Base-by-base conservation (phyloP, 352 stramenopile species). In the Albugo laibachii region DNA sequence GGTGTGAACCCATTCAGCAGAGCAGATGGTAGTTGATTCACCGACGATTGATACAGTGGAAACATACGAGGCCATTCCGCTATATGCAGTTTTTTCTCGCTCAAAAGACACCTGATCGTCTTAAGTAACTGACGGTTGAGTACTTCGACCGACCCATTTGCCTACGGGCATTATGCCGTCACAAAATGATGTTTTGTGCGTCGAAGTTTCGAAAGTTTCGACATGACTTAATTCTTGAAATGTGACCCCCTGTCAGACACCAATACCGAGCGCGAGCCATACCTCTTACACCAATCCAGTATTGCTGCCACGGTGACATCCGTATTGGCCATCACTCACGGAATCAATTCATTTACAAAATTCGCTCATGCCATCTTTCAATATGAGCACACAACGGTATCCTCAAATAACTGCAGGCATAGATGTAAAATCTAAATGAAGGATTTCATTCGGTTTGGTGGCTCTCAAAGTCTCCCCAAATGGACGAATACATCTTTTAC, bases 371-470 rank as follows among this genome's bases (percentile, higher is more conserved):
- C 51, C 52, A 21, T 73, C 58, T 13, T 65, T 63, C 1, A 66
- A 3, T 0, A 73, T 48, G 0, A 65, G 45, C 0, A 69, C 41
- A 20, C 65, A 66, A 38, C 60, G 57, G 0, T 24, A 14, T 0
- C 38, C 49, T 5, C 39, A 3, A 31, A 31, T 40, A 2, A 38
- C 44, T 20, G 52, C 21, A 0, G 55, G 36, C 31, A 67, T 50
- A 0, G 44, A 52, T 13, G 65, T 16, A 13, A 57, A 73, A n/a
- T 67, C 55, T 16, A 73, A 73, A 27, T 69, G 53, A 0, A 69
- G 20, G 2, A 63, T 24, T 24, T 73, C 54, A 11, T 69, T 69
- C 0, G 58, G 60, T 13, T 56, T 61, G 0, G 57, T 63, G 1
- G 54, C 59, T 10, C 48, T 40, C 16, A 68, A 13, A 0, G 48